Base-by-base conservation (phyloP, 2,329 filamentous ascomycete species). In the Cladophialophora carrionii region DNA sequence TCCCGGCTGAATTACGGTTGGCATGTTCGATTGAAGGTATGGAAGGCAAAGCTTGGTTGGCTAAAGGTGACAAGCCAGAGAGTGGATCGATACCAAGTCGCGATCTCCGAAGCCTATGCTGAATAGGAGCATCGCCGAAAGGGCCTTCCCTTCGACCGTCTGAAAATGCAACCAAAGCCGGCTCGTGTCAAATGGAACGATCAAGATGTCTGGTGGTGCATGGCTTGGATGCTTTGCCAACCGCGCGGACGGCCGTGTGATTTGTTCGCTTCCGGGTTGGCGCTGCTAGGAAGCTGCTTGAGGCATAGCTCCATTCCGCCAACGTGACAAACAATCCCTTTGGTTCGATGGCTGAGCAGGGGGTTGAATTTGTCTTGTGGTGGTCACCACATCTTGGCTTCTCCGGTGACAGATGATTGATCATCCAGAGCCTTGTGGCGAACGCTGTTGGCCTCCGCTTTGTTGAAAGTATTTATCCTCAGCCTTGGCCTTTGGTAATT, bases 1-100 rank as follows among this genome's bases (percentile, higher is more conserved):
- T 34, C 22, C 52, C 60, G 60, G 60, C 60, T 62, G 60, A 56
- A 62, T 62, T 57, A 56, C 51, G 60, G 41, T 22, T 55, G 37
- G 2, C 8, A 29, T 46, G 20, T n/a, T 56, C 10, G 24, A 51
- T 34, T 12, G 9, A 57, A 9, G 26, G 26, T 41, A 46, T 46
- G 53, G 60, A 46, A 37, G 53, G 14, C 53, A 37, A 43, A 37
- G 51, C 48, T 37, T 62, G 58, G 34, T 54, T n/a, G 51, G 49
- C 20, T 48, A 24, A 29, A 29, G 20, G 29, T 41, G 41, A 49
- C 57, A 62, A 8, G 8, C 37, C 51, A 53, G 22, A 31, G 31
- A 29, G 60, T 62, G 52, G 52, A 57, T 57, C 60, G 58, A 55
- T 32, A 48, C 4, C 48, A 29, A 46, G 58, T 61, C 41, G 32